phyloP scores from a whole-genome alignment of 2,329 filamentous ascomycete species.

The Pseudocercospora fijiensis region DNA sequence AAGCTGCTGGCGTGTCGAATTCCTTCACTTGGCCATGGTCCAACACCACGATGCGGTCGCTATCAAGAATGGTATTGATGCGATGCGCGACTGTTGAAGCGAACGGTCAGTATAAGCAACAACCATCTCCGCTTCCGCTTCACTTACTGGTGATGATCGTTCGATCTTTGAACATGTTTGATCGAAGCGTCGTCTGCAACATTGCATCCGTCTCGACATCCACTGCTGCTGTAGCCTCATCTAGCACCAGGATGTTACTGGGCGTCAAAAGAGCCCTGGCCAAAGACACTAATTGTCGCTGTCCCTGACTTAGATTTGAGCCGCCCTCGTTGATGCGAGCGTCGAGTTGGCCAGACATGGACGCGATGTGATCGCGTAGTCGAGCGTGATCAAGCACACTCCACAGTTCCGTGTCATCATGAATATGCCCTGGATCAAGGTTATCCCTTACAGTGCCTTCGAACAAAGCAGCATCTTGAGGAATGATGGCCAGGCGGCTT shows the following conservation, averaged over 20 bases:
- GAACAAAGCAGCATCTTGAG: constrained; percentile 94
- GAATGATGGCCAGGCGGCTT: constrained; percentile 89
- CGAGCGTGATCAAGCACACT: constrained; percentile 81
- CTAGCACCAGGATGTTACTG: constrained; percentile 93
- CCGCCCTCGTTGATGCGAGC: constrained; percentile 92
- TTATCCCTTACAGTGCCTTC: constrained; percentile 93
- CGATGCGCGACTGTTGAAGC: constrained; percentile 69
- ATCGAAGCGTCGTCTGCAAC: constrained; percentile 63
- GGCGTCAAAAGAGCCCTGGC: constrained; percentile 91
- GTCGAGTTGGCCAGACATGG: constrained; percentile 86
- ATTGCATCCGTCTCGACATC: constrained; percentile 67
- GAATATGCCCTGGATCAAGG: constrained; percentile 87
- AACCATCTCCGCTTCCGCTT: neutral
- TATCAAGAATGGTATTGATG: constrained; percentile 92
- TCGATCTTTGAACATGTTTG: constrained; percentile 74
- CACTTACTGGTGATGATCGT: constrained; percentile 82
- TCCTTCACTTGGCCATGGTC: constrained; percentile 88
- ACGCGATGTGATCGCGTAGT: constrained; percentile 82
- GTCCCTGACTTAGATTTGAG: constrained; percentile 91
- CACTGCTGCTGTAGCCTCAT: constrained; percentile 86
- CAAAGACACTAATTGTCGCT: constrained; percentile 89
- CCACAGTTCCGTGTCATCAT: constrained; percentile 97
- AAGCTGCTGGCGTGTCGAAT: constrained; percentile 79
- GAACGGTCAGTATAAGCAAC: neutral
- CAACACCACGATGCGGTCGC: constrained; percentile 87